Base-by-base conservation (phyloP, 306 rosid genomes). In the Delonix regia region DNA sequence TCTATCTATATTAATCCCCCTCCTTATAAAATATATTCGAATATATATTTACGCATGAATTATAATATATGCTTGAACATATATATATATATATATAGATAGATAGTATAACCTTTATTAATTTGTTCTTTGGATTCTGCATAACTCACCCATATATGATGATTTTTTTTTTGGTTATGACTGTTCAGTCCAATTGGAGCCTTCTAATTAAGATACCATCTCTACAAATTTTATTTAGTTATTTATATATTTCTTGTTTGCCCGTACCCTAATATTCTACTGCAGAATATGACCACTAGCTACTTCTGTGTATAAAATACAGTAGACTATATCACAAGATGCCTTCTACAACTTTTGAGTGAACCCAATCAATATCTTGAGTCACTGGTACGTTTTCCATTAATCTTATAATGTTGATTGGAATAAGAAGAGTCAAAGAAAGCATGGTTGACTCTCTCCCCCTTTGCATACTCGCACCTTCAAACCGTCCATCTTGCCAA, bases 171-270 rank as follows among this genome's bases (percentile, higher is more conserved):
- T 24, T 22, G 68, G 62, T 69, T 28, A 60, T 65, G 84, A 76
- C 74, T 49, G 63, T 82, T 71, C 67, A 76, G 78, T 82, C 82
- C 61, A 82, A 71, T 51, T 21, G 56, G 67, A 74, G 88, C 53
- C 76, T 69, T 69, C 16, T 24, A 30, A 55, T 2, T n/a, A n/a
- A 55, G 16, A 48, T 22, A 42, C 7, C 19, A 24, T 71, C 1
- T 69, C 4, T 71, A 49, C 7, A 16, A 49, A 6, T 18, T 16
- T 45, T n/a, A n/a, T n/a, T n/a, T n/a, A n/a, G n/a, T n/a, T 61
- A 6, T 78, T 22, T 30, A 33, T 57, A 41, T 59, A 67, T 73
- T 52, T 34, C 24, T 55, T n/a, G 71, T 33, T 74, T 42, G 68
- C 62, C 75, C 27, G 81, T 77, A 66, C 45, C 41, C 44, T 16